phyloP scores from a whole-genome alignment of 768 basidiomycete genomes.

The Suillus plorans region DNA sequence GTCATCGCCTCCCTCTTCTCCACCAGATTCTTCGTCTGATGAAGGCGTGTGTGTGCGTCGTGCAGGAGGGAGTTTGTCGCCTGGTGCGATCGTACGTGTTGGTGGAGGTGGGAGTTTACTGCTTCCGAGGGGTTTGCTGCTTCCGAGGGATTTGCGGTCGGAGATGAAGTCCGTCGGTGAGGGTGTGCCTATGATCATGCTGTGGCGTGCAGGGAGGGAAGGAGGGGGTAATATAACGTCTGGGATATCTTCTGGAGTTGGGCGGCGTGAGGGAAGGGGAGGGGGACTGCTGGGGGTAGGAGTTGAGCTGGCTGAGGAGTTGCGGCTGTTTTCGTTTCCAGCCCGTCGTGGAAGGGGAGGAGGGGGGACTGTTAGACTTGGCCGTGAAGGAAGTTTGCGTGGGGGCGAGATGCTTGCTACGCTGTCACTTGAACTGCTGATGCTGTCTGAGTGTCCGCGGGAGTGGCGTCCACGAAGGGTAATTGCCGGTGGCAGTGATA shows the following conservation, averaged over 20 bases:
- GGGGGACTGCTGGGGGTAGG: constrained; percentile 25
- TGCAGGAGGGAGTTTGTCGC: constrained; percentile 68
- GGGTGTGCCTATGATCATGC: constrained; percentile 19
- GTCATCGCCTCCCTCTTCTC: constrained; percentile 50
- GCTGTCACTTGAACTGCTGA: constrained; percentile 25
- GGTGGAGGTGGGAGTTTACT: constrained; percentile 67
- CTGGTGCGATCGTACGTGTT: constrained; percentile 66
- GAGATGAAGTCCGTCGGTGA: background rate
- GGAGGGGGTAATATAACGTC: constrained; percentile 17
- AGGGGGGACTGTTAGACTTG: constrained; percentile 16
- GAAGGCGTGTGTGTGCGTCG: constrained; percentile 44
- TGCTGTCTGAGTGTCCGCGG: constrained; percentile 13
- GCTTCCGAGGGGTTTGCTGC: constrained; percentile 28
- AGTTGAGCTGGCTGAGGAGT: constrained; percentile 10
- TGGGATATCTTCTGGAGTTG: constrained; percentile 6
- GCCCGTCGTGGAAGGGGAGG: constrained; percentile 20
- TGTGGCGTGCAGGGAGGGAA: constrained; percentile 41
- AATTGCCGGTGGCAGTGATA: constrained; percentile 12
- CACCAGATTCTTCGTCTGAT: constrained; percentile 55
- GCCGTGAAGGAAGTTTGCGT: constrained; percentile 24
- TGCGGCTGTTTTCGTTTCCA: background rate
- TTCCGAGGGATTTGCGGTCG: constrained; percentile 28
- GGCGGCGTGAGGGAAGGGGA: constrained; percentile 42
- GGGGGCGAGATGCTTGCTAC: constrained; percentile 10
- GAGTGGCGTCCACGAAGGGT: constrained; percentile 11